Base-by-base conservation (phyloP, 305 asterid species). In the Caryopteris hybrid region DNA sequence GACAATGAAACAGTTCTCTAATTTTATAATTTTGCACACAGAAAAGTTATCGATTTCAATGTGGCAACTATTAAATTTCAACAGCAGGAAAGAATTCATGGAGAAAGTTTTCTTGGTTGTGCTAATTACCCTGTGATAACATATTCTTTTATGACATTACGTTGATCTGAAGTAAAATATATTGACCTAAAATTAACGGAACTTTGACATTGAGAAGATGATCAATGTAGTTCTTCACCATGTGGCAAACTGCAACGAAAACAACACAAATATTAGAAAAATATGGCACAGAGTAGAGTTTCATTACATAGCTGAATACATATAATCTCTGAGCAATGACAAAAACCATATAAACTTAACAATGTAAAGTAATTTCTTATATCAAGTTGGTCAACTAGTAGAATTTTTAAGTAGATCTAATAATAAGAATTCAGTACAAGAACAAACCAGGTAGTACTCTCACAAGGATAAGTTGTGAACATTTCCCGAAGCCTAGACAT, bases 181-280 rank as follows among this genome's bases (percentile, higher is more conserved):
- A 76, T 61, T 82, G 65, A 83, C 98, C 98, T 76, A 91, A 86
- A 72, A 89, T 87, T 53, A 91, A 72, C 13, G 98, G 96, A 70
- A 91, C 92, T 81, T 80, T 91, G 64, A 74, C 79, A 55, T 89
- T 80, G 64, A 92, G 81, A 69, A 65, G 78, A 81, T 84, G 81
- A 66, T 89, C 81, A 36, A 92, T 72, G 82, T 78, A 92, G 83
- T 92, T 92, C 94, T 89, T 92, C 84, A 78, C 92, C 64, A 92
- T 75, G 84, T 92, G 96, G 76, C 79, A 58, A 27, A 77, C 98
- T 92, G 96, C 81, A 85, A 41, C 33, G 9, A 52, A 16, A 79
- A 74, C 33, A 74, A 65, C 62, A 45, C 36, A 70, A 22, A 55
- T 22, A 29, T 81, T 42, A 79, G 50, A 34, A 22, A 60, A 27